A percentile compares a stretch with the other conserved stretches of the same genome.
phyloP scores from a whole-genome alignment of 2,329 filamentous ascomycete species.

The Trichophyton mentagrophytes region DNA sequence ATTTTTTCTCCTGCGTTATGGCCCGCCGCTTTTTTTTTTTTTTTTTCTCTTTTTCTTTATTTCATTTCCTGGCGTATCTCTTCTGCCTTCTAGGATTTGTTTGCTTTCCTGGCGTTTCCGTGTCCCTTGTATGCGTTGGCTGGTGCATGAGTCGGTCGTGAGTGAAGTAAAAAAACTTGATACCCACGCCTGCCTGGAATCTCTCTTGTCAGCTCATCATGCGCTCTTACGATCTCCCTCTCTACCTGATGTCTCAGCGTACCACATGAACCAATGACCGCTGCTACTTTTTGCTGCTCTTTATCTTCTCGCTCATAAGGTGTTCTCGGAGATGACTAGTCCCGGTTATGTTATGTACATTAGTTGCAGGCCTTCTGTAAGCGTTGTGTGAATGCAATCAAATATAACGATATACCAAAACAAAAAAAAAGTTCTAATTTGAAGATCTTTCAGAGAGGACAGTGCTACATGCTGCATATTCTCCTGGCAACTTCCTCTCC shows the following conservation, averaged over 20 bases:
- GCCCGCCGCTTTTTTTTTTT: background rate
- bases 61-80: background rate
- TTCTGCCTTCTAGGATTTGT: background rate
- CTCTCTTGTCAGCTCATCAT: background rate
- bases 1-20: background rate
- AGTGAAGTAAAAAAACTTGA: background rate
- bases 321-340: background rate
- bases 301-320: background rate
- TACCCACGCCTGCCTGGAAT: background rate
- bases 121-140: background rate
- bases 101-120: background rate
- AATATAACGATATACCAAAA: background rate
- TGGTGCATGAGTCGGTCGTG: background rate
- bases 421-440: too few relatives aligned
- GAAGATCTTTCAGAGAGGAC: too few relatives aligned
- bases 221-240: background rate
- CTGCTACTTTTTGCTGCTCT: background rate
- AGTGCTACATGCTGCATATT: constrained; percentile 15
- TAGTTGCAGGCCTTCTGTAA: background rate
- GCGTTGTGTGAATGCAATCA: background rate
- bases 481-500: constrained; percentile 63
- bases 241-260: background rate
- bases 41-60: background rate
- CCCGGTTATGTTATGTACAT: background rate
- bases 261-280: background rate